Conservation (phyloP, 2,329 filamentous ascomycete genomes). For the Rosellinia necatrix region DNA sequence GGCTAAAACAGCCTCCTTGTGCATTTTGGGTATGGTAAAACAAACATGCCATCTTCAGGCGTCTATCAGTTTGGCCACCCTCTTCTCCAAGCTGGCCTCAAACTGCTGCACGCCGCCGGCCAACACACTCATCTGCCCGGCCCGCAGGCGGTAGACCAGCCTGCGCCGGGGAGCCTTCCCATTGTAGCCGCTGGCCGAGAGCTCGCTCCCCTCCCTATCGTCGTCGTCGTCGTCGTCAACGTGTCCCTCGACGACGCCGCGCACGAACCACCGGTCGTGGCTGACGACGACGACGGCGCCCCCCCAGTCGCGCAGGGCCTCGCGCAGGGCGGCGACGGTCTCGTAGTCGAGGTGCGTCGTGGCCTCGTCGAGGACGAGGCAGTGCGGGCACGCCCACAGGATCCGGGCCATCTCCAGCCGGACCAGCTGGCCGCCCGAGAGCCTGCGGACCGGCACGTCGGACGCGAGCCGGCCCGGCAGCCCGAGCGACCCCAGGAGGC, state of each 20-base stretch:
- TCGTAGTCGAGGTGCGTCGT: conserved; percentile 86
- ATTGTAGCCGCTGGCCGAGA: conserved; percentile 48
- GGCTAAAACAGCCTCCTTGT: background rate
- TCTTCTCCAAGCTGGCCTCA: conserved; percentile 42
- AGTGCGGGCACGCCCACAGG: conserved; percentile 71
- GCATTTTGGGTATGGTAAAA: background rate
- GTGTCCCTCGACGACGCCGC: conserved; percentile 70
- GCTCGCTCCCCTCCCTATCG: conserved; percentile 46
- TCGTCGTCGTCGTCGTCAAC: too few species aligned
- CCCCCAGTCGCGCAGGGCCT: conserved; percentile 68
- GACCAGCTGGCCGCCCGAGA: conserved; percentile 81
- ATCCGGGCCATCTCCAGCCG: conserved; percentile 67
- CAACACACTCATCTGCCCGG: conserved; percentile 59
- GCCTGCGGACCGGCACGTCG: conserved; percentile 71
- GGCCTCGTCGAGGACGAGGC: conserved; percentile 78
- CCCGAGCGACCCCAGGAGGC: conserved; percentile 69
- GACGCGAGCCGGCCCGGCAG: conserved; percentile 72
- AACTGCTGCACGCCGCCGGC: conserved; percentile 68
- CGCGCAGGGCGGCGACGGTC: conserved; percentile 73
- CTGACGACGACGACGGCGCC: conserved; percentile 79
- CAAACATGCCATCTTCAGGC: conserved; percentile 10
- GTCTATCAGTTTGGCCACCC: conserved; percentile 31
- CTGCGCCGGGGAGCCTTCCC: conserved; percentile 54
- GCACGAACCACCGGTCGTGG: conserved; percentile 82
- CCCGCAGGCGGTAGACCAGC: conserved; percentile 63